These are phyloP conservation scores for Candida freyschussii DNA, from an alignment of 1,139 yeast species.

Conservation along the genomic window DNA sequence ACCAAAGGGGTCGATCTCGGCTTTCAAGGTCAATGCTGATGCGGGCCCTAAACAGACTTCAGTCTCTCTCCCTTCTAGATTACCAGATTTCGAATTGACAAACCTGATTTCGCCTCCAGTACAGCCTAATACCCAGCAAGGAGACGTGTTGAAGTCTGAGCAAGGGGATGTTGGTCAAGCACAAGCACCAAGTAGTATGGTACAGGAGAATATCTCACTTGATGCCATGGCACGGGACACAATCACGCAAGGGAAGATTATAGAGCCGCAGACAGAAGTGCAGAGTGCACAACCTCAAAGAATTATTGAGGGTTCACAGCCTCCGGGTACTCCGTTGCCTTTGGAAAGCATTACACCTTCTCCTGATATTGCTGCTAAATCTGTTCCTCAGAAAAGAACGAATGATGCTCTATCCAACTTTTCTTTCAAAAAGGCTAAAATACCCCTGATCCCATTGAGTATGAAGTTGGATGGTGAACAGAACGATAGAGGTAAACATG, in stretches of 20 bases:
- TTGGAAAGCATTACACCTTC: no score
- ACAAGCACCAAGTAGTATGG: no score
- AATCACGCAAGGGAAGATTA: no score
- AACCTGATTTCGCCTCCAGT: slow-evolving; percentile 7
- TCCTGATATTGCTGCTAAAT: no score
- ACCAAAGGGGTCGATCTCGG: slow-evolving; percentile 30
- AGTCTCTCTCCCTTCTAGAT: slow-evolving; percentile 3
- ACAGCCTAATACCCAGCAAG: neutral
- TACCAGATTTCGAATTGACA: slow-evolving; percentile 13
- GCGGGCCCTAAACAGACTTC: slow-evolving; percentile 3
- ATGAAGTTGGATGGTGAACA: slow-evolving; percentile 4
- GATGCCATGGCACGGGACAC: no score
- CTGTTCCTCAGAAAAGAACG: slow-evolving; percentile 18
- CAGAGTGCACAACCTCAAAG: no score
- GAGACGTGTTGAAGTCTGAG: no score
- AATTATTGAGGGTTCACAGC: no score
- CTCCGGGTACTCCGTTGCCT: no score
- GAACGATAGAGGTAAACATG: slow-evolving; percentile 4
- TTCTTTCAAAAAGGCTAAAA: slow-evolving; percentile 23
- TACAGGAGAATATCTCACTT: no score
- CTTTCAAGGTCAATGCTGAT: slow-evolving; percentile 25
- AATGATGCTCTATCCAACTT: slow-evolving; percentile 19
- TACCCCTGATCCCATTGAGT: slow-evolving; percentile 23
- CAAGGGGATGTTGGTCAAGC: no score
- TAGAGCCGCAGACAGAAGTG: no score